Evolutionary conservation across 495 filamentous ascomycete species (phyloP).

Genomic region (Coniosporium apollinis): DNA sequence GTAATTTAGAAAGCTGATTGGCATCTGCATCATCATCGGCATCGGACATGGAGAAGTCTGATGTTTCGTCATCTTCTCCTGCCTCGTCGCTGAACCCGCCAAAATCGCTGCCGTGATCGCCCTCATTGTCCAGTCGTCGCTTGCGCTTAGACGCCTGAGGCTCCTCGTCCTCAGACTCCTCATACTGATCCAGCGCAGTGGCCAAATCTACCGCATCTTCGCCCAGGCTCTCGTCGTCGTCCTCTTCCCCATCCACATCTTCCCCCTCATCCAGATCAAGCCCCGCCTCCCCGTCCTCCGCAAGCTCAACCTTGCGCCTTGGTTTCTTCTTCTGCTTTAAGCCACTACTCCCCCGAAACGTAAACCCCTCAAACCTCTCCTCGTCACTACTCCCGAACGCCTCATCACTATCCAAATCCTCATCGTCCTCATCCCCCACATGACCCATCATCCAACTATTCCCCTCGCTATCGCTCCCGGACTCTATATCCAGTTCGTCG

Average conservation of each 20-base stretch:
- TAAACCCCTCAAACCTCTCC: constrained; percentile 26
- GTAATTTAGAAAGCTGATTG: constrained; percentile 44
- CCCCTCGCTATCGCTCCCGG: constrained; percentile 71
- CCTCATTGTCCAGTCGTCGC: no score
- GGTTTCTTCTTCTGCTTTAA: constrained; percentile 19
- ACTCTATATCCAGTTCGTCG: constrained; percentile 23
- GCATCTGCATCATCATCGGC: constrained; percentile 45
- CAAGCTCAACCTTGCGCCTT: constrained; percentile 15
- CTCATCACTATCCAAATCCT: constrained; percentile 75
- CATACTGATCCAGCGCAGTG: constrained; percentile 59
- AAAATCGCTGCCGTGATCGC: constrained; percentile 30
- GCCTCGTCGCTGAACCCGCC: no score
- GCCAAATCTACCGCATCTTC: constrained; percentile 77
- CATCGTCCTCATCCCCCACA: constrained; percentile 31
- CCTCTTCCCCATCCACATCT: constrained; percentile 37
- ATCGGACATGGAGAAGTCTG: constrained; percentile 34
- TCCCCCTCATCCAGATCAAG: constrained; percentile 40
- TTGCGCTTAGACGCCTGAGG: no score
- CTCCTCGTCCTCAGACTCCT: constrained; percentile 30
- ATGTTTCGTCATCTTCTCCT: constrained; percentile 27
- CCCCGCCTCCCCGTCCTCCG: constrained; percentile 15
- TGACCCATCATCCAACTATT: constrained; percentile 75
- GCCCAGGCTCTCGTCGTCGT: constrained; percentile 45
- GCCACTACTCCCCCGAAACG: constrained; percentile 22
- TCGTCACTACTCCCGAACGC: constrained; percentile 61